Conservation (phyloP, 2,329 filamentous ascomycete genomes). For the Leptographium radiaticola region DNA sequence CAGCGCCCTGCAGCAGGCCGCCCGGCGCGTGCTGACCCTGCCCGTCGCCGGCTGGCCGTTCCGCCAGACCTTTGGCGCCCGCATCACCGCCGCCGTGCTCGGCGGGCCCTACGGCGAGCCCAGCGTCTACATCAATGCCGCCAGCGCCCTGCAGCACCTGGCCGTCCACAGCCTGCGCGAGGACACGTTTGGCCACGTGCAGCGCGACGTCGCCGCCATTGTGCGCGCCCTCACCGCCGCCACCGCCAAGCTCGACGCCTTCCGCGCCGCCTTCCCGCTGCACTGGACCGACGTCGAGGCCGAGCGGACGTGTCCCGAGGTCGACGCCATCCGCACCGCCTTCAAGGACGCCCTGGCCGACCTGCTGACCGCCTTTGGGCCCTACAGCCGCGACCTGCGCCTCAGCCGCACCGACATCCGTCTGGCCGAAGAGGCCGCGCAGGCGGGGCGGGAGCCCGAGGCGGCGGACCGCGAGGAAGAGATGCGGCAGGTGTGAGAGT, state of each 20-base stretch:
- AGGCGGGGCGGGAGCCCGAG: constrained; percentile 11
- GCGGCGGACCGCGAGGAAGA: not conserved
- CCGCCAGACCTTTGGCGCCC: constrained; percentile 53
- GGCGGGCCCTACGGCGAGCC: constrained; percentile 61
- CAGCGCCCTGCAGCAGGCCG: constrained; percentile 33
- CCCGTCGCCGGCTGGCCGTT: constrained; percentile 50
- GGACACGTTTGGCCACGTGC: constrained; percentile 77
- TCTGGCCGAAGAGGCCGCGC: constrained; percentile 53
- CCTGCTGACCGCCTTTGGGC: constrained; percentile 59
- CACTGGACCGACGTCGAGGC: constrained; percentile 72
- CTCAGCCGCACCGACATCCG: constrained; percentile 59
- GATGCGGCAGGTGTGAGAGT: too few relatives aligned
- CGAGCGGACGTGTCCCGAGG: constrained; percentile 43
- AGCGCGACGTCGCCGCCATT: constrained; percentile 62
- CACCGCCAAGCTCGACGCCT: constrained; percentile 55
- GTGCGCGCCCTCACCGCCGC: constrained; percentile 60
- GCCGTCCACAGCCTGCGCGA: constrained; percentile 63
- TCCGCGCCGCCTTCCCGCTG: constrained; percentile 42
- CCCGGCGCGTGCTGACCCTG: constrained; percentile 33
- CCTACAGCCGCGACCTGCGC: constrained; percentile 58
- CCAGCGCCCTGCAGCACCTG: constrained; percentile 56
- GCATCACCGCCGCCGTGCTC: constrained; percentile 53
- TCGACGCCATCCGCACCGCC: constrained; percentile 55
- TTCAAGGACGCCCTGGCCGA: constrained; percentile 52
- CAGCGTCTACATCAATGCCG: constrained; percentile 55